Evolutionary conservation across 305 asterid species (phyloP), one percentile per base, ranked within the genome.

Genomic region (Fraxinus dipetala): DNA sequence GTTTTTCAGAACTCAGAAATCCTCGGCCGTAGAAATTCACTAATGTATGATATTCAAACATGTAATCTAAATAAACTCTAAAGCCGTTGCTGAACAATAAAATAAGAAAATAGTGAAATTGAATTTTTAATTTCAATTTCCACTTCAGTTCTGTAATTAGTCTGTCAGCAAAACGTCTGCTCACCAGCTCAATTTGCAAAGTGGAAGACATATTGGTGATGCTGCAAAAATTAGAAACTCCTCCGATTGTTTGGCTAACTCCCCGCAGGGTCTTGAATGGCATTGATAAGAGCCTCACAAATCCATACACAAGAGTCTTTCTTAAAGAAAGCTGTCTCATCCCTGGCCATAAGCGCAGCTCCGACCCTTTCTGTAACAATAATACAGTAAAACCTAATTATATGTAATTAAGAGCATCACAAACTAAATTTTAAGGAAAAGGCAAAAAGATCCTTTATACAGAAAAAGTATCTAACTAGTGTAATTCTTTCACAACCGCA

Each of bases 261-360:
- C 93, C 93, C 14, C 95, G 95, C 83, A 93, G 48, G 40, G 98
- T 92, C 85, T 94, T 94, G 91, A 95, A 93, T 18, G 99, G 99
- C 91, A 94, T 45, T 0, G 98, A 90, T 78, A 94, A 89, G 72
- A 94, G 91, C 79, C 93, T 88, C 96, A 92, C 88, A 83, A 95
- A 90, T 22, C 96, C 98, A 80, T 92, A 93, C 79, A 95, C 80
- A 24, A 91, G 93, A 89, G 89, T 89, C 89, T 93, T 94, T 83
- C 98, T 92, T 24, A 92, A 84, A 83, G 93, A 90, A 84, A 95
- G 90, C 78, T 95, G 98, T 84, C 94, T 90, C 93, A 90, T 91
- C 79, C 95, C 97, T 6, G 97, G 97, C 99, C 99, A 95, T 34
- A 88, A 92, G 76, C 97, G 91, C 34, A 92, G 87, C 90, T 90